Evolutionary conservation across 2,329 filamentous ascomycete genomes (phyloP).

Genomic region (Venturia pyrina): DNA sequence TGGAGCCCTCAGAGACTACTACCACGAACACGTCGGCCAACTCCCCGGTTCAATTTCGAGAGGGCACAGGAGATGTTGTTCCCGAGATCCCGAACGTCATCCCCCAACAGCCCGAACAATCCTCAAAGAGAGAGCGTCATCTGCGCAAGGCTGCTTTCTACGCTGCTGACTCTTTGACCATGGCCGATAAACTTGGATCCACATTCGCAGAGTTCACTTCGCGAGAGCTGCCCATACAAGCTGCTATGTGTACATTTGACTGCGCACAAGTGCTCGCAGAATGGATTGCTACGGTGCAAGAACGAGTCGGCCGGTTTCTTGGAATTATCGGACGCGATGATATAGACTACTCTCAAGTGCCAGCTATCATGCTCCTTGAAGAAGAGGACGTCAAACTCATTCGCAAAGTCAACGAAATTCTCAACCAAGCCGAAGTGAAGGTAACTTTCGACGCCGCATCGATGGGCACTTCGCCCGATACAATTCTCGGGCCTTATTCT

Average conservation of each 20-base stretch:
- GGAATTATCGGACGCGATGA: slow-evolving; percentile 78
- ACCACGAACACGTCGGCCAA: not conserved
- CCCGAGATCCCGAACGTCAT: slow-evolving; percentile 9
- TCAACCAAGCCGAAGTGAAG: slow-evolving; percentile 69
- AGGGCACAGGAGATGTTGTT: not conserved
- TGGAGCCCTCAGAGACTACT: slow-evolving; percentile 20
- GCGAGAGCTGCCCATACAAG: slow-evolving; percentile 78
- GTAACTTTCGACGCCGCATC: slow-evolving; percentile 47
- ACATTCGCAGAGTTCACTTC: slow-evolving; percentile 78
- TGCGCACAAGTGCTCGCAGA: slow-evolving; percentile 90
- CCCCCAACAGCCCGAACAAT: slow-evolving; percentile 24
- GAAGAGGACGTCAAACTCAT: slow-evolving; percentile 84
- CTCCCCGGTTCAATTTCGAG: not conserved
- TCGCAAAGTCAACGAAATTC: slow-evolving; percentile 69
- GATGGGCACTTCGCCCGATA: slow-evolving; percentile 32
- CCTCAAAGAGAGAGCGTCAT: slow-evolving; percentile 71
- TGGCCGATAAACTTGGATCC: slow-evolving; percentile 76
- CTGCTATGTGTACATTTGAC: slow-evolving; percentile 85
- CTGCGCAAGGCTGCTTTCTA: slow-evolving; percentile 92
- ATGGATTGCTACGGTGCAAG: slow-evolving; percentile 88
- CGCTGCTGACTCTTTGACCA: slow-evolving; percentile 80
- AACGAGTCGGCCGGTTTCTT: slow-evolving; percentile 81
- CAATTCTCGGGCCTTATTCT: slow-evolving; percentile 42
- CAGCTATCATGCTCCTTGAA: slow-evolving; percentile 81
- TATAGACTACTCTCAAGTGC: slow-evolving; percentile 68